Evolutionary conservation across 1,284 basidiomycete species (phyloP).

Genomic region (Cutaneotrichosporon sp.): DNA sequence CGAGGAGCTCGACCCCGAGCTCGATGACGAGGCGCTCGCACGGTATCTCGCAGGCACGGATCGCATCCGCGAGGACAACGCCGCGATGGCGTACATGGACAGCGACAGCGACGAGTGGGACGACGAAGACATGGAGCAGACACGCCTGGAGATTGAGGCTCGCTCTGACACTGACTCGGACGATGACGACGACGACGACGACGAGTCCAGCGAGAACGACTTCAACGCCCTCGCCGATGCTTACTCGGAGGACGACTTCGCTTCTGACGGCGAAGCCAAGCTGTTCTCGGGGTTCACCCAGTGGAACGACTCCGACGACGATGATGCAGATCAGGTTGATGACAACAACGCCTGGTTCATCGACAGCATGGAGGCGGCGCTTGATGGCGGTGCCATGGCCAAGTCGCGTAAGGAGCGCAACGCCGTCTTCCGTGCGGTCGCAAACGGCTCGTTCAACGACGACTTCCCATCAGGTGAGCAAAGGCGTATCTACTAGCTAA

Average conservation of each 20-base stretch:
- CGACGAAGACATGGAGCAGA: conserved; percentile 22
- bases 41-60: conserved; percentile 32
- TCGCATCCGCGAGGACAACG: conserved; percentile 14
- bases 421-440: conserved; percentile 65
- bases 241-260: conserved; percentile 25
- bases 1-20: conserved; percentile 26
- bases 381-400: conserved; percentile 57
- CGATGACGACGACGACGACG: conserved; percentile 16
- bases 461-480: conserved; percentile 46
- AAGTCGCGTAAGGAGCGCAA: conserved; percentile 62
- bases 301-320: conserved; percentile 22
- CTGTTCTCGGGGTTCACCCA: conserved; percentile 15
- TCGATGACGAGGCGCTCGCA: conserved; percentile 34
- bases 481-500: not conserved
- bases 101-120: conserved; percentile 25
- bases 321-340: conserved; percentile 23
- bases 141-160: conserved; percentile 11
- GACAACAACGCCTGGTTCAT: conserved; percentile 27
- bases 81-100: conserved; percentile 20
- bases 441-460: conserved; percentile 63
- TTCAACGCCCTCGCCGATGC: conserved; percentile 21
- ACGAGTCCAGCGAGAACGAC: conserved; percentile 19
- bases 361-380: conserved; percentile 54
- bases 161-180: conserved; percentile 14
- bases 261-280: conserved; percentile 17